Evolutionary conservation across 73 alveolate species (phyloP).

Genomic region (Paraurostyla sp.): DNA sequence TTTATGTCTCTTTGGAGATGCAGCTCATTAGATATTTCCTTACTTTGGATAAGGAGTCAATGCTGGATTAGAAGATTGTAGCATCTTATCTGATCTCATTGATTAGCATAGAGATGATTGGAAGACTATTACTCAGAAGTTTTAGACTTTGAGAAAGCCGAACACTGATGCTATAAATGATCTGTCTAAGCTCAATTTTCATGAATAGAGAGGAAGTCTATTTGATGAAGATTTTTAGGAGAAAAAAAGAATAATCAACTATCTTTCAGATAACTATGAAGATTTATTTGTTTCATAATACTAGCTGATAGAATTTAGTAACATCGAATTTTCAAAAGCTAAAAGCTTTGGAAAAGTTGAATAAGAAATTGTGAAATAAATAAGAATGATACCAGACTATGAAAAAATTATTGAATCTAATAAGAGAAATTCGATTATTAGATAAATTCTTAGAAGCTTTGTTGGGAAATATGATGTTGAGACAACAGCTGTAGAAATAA

Average conservation of each 20-base stretch:
- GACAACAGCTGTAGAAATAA: slow-evolving; percentile 41
- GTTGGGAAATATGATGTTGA: slow-evolving; percentile 30
- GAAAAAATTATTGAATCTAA: slow-evolving; percentile 1
- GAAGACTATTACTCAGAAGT: not conserved
- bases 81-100: not conserved
- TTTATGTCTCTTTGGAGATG: slow-evolving; percentile 33
- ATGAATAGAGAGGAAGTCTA: not conserved
- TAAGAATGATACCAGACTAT: slow-evolving; percentile 32
- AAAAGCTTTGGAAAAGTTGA: slow-evolving; percentile 23
- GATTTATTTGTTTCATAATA: not conserved
- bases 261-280: slow-evolving; percentile 36
- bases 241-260: not conserved
- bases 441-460: not conserved
- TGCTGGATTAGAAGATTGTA: slow-evolving; percentile 52
- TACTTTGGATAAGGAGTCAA: slow-evolving; percentile 20
- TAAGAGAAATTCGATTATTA: slow-evolving; percentile 20
- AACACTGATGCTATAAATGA: slow-evolving; percentile 27
- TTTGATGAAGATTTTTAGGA: slow-evolving; percentile 23
- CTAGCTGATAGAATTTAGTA: slow-evolving; percentile 24
- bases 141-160: slow-evolving; percentile 4
- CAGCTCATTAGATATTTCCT: slow-evolving; percentile 49
- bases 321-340: not conserved
- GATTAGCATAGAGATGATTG: slow-evolving; percentile 21
- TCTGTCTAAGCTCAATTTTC: not conserved
- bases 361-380: slow-evolving; percentile 1